Evolutionary conservation across 805 yeast species (phyloP), one percentile per base, ranked within the genome.

Genomic region (Hanseniaspora osmophila): DNA sequence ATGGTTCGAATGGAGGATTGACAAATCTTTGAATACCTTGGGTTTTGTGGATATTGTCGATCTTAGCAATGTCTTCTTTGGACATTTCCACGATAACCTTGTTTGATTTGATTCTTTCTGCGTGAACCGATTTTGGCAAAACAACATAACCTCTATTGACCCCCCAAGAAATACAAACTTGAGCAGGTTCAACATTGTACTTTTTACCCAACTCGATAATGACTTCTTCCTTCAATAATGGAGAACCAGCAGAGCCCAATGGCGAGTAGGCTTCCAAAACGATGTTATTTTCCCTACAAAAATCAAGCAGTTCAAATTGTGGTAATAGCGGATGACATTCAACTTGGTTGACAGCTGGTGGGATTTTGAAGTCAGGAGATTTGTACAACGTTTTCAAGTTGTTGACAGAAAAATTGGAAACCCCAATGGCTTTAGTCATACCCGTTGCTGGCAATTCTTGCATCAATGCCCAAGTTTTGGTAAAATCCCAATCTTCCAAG

Each of bases 241-340:
- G 79, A 10, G 79, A 71, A 47, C 69, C 73, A 6, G 66, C 62
- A 30, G 80, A 71, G 9, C 87, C 90, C 52, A 84, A 67, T 22
- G 94, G 92, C 30, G 85, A 78, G 64, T 83, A 85, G 10, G 94
- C 94, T 59, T 80, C 80, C 45, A 80, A 60, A 32, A 67, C 59
- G 48, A 80, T 78, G 49, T 69, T 74, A 49, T 81, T 67, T 32
- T 62, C 57, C 45, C 68, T 63, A 60, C 77, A 69, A 61, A 57
- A 80, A 33, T 73, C 69, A 40, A 71, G 55, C 51, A 84, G 66
- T 51, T 77, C 77, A 9, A 61, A 65, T 60, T 83, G 88, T 41
- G 84, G 84, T 47, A 80, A 67, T 50, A 71, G 70, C 41, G 88
- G 86, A 61, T 84, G 94, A 35, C 77, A 63, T 66, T 85, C 94